These are phyloP conservation scores for Phytophthora kernoviae DNA, from an alignment of 352 stramenopile genomes.

Conservation along the genomic window DNA sequence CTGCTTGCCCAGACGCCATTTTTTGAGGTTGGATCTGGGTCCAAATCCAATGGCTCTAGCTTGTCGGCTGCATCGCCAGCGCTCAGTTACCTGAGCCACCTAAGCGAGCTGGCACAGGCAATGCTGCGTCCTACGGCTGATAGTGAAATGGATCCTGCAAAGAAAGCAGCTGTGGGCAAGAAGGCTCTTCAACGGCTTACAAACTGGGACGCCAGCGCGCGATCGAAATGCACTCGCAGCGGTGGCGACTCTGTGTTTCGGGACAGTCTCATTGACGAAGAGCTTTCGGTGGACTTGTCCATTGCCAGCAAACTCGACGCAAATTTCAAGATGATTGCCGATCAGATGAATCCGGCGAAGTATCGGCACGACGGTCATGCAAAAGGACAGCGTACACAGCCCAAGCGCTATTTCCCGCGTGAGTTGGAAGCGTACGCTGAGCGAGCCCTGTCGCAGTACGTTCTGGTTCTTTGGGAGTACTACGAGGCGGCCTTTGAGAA, in stretches of 20 bases:
- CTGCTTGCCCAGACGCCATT: slow-evolving; percentile 75
- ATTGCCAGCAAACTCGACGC: slow-evolving; percentile 85
- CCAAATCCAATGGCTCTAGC: slow-evolving; percentile 16
- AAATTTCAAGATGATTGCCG: slow-evolving; percentile 87
- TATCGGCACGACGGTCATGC: slow-evolving; percentile 1
- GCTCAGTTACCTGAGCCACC: slow-evolving; percentile 69
- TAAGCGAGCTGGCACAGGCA: slow-evolving; percentile 75
- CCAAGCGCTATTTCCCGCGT: slow-evolving; percentile 59
- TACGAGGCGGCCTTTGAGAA: slow-evolving; percentile 75
- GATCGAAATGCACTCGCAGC: slow-evolving; percentile 45
- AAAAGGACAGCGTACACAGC: slow-evolving; percentile 4
- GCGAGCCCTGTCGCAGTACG: slow-evolving; percentile 74
- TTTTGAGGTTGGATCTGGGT: slow-evolving; percentile 46
- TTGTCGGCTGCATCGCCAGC: slow-evolving; percentile 37
- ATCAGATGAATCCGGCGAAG: slow-evolving; percentile 56
- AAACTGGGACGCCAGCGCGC: slow-evolving; percentile 68
- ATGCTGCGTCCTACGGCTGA: slow-evolving; percentile 52
- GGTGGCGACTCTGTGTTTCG: slow-evolving; percentile 66
- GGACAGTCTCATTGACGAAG: slow-evolving; percentile 77
- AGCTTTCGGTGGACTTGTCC: slow-evolving; percentile 81
- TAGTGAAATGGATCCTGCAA: slow-evolving; percentile 42
- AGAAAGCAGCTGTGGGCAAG: slow-evolving; percentile 50
- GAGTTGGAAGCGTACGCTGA: slow-evolving; percentile 79
- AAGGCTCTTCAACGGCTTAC: slow-evolving; percentile 63
- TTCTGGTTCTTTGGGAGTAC: slow-evolving; percentile 83